These are phyloP conservation scores for Bruguiera parviflora DNA, from an alignment of 345 rosid genomes.

Conservation along the genomic window DNA sequence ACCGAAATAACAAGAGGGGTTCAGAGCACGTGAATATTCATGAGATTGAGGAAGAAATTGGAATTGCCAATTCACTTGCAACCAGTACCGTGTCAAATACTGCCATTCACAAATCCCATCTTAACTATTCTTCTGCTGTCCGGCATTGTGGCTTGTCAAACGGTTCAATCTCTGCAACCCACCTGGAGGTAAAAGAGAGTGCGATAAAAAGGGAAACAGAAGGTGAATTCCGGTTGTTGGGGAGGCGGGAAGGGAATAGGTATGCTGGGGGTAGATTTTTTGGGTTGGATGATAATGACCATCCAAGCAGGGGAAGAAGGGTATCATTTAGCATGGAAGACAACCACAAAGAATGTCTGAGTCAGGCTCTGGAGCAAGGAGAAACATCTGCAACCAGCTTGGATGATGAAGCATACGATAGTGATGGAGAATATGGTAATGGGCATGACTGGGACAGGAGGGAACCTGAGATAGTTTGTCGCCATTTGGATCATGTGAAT, in stretches of 20 bases:
- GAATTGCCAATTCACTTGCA: conserved; percentile 21
- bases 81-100: conserved; percentile 23
- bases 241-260: conserved; percentile 74
- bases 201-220: conserved; percentile 99
- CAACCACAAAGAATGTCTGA: conserved; percentile 40
- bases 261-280: conserved; percentile 67
- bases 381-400: conserved; percentile 60
- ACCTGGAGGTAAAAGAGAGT: conserved; percentile 70
- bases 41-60: conserved; percentile 81
- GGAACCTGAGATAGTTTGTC: conserved; percentile 83
- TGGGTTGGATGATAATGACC: conserved; percentile 69
- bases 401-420: conserved; percentile 68
- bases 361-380: conserved; percentile 49
- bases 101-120: conserved; percentile 24
- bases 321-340: conserved; percentile 91
- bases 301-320: conserved; percentile 77
- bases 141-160: conserved; percentile 33
- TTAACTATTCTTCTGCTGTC: conserved; percentile 30
- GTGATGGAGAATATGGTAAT: conserved; percentile 73
- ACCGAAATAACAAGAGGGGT: conserved; percentile 25
- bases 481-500: conserved; percentile 86
- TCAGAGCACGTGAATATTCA: conserved; percentile 23
- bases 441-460: conserved; percentile 70
- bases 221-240: conserved; percentile 94
- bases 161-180: conserved; percentile 50